Evolutionary conservation across 2,329 filamentous ascomycete genomes (phyloP), one percentile per base, ranked within the genome.

Genomic region (Calonectria pteridis): DNA sequence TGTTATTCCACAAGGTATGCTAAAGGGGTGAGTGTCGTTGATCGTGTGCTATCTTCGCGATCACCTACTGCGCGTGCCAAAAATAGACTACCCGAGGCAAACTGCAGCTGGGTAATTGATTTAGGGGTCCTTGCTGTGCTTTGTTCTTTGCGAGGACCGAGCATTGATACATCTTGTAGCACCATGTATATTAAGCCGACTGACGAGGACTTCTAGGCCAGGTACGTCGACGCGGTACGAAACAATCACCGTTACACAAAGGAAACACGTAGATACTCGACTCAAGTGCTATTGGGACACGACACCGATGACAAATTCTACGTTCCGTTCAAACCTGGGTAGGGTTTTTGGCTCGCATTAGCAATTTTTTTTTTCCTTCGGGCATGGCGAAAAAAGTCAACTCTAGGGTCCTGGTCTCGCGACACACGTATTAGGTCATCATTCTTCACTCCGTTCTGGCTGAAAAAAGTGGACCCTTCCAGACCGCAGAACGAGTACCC

Each of bases 401-500:
- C 29, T 72, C 16, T 43, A 66, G 71, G 66, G 71, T 73, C 71
- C 43, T 49, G 26, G 37, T 18, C 63, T 62, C 64, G 46, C 65
- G 16, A 62, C 29, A 20, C 10, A 11, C 7, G 11, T 51, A 67
- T 74, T 74, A 74, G 69, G 58, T 74, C 72, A 74, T 62, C 53
- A 40, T 51, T 33, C 29, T 55, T 67, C 51, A n/a, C 5, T 18
- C 16, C 6, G 10, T 18, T 28, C 31, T 64, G 29, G 59, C 51
- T 68, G 58, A 49, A 40, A 64, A 18, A 64, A n/a, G 68, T 74
- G 43, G 77, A 46, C 49, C 37, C 65, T 62, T 33, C 50, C 59
- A 73, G 76, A 76, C 51, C 67, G 69, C 66, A 65, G 37, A 51
- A 77, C 69, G 67, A 18, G 13, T 72, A 23, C 29, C 72, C 69